Base-by-base conservation (phyloP, 306 rosid species). In the Casuarina cunninghamiana region DNA sequence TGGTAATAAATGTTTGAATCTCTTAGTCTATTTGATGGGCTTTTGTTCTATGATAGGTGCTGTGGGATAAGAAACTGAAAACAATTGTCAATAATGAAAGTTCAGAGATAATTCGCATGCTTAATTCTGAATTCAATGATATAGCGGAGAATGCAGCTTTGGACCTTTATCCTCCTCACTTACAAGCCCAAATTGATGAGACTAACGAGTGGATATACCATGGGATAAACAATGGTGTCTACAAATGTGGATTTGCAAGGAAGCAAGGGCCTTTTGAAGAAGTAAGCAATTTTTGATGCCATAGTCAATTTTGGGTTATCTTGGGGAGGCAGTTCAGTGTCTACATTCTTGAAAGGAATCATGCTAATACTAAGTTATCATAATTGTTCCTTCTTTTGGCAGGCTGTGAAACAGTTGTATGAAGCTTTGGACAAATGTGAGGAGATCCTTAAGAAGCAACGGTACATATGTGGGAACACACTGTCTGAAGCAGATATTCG, bases 51-150 rank as follows among this genome's bases (percentile, higher is more conserved):
- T 73, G 37, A 21, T 81, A 95, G 98, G 92, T 92, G 83, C 85
- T 95, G n/a, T 95, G 97, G 97, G 97, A 95, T 86, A 92, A 91
- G 96, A 95, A 93, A 73, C 91, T 87, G 61, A 86, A 85, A 87
- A 95, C 96, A 69, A 87, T 95, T 77, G 97, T 95, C 53, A 95
- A 81, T 77, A 95, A 95, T 4, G 98, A 95, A 85, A 95, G 97
- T 81, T 69, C 97, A 0, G 97, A 95, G 85, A 95, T 95, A 80
- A 95, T 95, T 70, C 98, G 96, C 74, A 91, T 95, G 97, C 82
- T 95, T 15, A 95, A 93, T 71, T 79, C 89, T 12, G 97, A 91
- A 81, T 89, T 95, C 89, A 91, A 95, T 70, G 70, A 79, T 67
- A 65, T 87, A 32, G 96, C 97, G 3, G 97, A 91, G 77, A 93